phyloP scores from a whole-genome alignment of 164 flowering plant species.

The Annona cherimola region DNA sequence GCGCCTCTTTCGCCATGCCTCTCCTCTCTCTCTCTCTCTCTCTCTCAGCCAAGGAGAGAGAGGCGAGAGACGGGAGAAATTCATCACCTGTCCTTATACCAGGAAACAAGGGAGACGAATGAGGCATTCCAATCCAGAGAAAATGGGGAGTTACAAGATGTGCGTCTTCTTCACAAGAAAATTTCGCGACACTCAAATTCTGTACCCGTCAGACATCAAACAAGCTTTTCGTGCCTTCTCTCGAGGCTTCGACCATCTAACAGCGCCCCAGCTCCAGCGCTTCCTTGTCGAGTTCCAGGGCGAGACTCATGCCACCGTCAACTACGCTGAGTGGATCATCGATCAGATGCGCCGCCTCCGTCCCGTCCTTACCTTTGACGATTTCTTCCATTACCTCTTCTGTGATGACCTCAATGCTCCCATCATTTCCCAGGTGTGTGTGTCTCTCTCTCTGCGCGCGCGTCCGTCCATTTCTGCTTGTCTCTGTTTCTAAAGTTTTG shows the following conservation, averaged over 20 bases:
- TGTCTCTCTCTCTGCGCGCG: not conserved
- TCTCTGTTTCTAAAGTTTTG: too few relatives aligned
- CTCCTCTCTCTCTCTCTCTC: not conserved
- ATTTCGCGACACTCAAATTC: conserved; percentile 50
- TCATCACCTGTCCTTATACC: too few relatives aligned
- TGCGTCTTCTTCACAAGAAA: conserved; percentile 58
- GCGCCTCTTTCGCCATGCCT: too few relatives aligned
- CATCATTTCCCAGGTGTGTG: conserved; percentile 36
- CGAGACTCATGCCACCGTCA: conserved; percentile 21
- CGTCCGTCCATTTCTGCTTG: not conserved
- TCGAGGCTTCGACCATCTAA: conserved; percentile 34
- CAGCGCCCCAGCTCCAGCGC: conserved; percentile 44
- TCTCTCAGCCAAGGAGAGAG: too few relatives aligned
- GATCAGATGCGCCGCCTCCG: conserved; percentile 27
- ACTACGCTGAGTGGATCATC: conserved; percentile 41
- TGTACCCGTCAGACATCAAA: conserved; percentile 59
- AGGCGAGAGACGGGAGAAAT: too few relatives aligned
- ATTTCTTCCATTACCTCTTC: conserved; percentile 56
- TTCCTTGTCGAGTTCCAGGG: conserved; percentile 62
- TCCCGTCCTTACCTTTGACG: conserved; percentile 42
- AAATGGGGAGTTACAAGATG: conserved; percentile 55
- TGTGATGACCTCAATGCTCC: conserved; percentile 65
- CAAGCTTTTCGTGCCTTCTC: conserved; percentile 37
- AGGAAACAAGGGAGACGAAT: not conserved
- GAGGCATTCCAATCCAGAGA: not conserved